Evolutionary conservation across 1,139 yeast species (phyloP).

Genomic region (Debaryomyces udenii): DNA sequence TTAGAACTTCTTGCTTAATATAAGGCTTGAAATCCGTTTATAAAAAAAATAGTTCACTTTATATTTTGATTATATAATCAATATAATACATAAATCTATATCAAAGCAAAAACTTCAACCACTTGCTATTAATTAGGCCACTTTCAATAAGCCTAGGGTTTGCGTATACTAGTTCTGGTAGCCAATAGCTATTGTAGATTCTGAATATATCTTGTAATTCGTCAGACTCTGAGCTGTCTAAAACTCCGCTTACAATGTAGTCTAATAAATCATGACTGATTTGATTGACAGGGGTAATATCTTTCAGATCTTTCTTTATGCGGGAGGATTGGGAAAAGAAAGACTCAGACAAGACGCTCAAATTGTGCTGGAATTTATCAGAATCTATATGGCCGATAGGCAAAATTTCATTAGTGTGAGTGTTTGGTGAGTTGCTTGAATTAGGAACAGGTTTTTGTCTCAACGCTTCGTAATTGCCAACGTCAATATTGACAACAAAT

Average conservation of each 20-base stretch:
- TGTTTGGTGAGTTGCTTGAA: conserved; percentile 16
- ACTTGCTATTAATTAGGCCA: conserved; percentile 37
- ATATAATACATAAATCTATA: conserved; percentile 17
- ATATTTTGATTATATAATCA: conserved; percentile 14
- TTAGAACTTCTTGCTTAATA: too few species aligned
- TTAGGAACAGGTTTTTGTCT: conserved; percentile 24
- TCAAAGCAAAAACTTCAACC: conserved; percentile 43
- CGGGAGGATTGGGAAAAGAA: conserved; percentile 27
- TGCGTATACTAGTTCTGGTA: conserved; percentile 44
- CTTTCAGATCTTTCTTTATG: conserved; percentile 21
- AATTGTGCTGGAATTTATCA: conserved; percentile 35
- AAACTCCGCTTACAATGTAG: conserved; percentile 31
- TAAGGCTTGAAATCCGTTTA: neutral
- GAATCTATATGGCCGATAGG: conserved; percentile 44
- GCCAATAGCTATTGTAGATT: conserved; percentile 44
- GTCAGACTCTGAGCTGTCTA: conserved; percentile 28
- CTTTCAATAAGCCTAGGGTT: conserved; percentile 46
- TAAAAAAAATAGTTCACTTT: conserved; percentile 4
- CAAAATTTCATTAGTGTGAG: conserved; percentile 20
- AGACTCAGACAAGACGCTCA: conserved; percentile 27
- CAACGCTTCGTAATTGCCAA: conserved; percentile 50
- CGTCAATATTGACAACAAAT: conserved; percentile 46
- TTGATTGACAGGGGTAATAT: conserved; percentile 29
- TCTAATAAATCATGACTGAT: conserved; percentile 38
- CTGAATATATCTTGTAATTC: conserved; percentile 37